These are phyloP conservation scores for Blastomyces percursus DNA, from an alignment of 2,329 filamentous ascomycete species.

Conservation along the genomic window DNA sequence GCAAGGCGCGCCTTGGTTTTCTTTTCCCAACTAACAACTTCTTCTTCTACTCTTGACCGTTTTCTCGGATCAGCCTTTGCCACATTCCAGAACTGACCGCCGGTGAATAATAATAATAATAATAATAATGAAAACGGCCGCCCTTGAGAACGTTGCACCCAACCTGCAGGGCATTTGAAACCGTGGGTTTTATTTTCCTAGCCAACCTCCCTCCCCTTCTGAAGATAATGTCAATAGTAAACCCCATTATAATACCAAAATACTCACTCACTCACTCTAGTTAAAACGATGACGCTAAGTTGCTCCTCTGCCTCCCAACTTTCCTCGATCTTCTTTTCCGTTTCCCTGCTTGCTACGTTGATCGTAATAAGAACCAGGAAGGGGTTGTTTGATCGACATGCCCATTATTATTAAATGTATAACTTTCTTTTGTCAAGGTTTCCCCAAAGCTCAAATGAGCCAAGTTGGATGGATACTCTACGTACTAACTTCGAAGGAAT, in stretches of 20 bases:
- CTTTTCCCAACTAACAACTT: neutral
- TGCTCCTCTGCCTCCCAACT: neutral
- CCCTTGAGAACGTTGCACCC: neutral
- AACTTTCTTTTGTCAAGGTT: neutral
- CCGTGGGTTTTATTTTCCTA: neutral
- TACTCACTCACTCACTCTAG: no score
- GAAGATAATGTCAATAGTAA: no score
- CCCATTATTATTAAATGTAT: neutral
- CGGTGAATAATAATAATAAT: neutral
- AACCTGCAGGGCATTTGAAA: neutral
- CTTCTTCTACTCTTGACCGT: neutral
- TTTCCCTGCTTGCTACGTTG: neutral
- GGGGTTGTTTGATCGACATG: neutral
- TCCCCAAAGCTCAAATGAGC: neutral
- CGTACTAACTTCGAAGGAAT: no score
- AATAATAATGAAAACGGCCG: neutral
- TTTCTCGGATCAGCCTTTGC: neutral
- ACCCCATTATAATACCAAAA: neutral
- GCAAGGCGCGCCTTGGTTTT: neutral
- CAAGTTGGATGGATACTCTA: no score
- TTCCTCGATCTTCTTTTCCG: neutral
- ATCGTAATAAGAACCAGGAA: neutral
- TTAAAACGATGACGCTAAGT: neutral
- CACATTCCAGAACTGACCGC: neutral
- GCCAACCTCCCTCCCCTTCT: no score